Evolutionary conservation across 2,329 filamentous ascomycete genomes (phyloP), one percentile per base, ranked within the genome.

Genomic region (Aspergillus quadricinctus): DNA sequence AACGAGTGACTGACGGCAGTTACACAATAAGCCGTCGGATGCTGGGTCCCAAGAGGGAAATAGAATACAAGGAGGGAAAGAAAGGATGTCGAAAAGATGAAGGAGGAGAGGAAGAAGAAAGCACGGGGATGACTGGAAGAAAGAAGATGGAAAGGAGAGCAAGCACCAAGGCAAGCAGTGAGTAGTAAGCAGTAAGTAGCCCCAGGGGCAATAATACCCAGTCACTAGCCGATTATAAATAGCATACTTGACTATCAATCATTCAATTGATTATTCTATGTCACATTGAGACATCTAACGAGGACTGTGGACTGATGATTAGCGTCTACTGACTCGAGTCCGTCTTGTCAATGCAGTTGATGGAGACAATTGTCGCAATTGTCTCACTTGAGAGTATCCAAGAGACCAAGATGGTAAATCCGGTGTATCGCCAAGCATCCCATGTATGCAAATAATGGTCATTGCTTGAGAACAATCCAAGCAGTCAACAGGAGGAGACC

Each of bases 61-160:
- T 43, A 55, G 57, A 53, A 58, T 49, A 46, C 21, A 46, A 23
- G 23, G 43, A 46, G 43, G 43, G 52, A 41, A 57, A 49, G 50
- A 59, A 57, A 23, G 53, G 57, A 50, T 55, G 29, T 37, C 54
- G 41, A 27, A 10, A 49, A 23, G 23, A 46, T 14, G 43, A 25
- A 46, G 21, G 55, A 52, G 41, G 48, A 53, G 56, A 56, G 29
- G 49, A 58, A 49, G 53, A 55, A 49, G 41, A 58, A 49, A 45
- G 43, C 55, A 53, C 49, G 56, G 48, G 41, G 48, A 23, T 53
- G 50, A 49, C 50, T 61, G 54, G 56, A 58, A 55, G 53, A 54
- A 49, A 58, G 56, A 41, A 37, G 52, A 52, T 28, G 46, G 23
- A 29, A 49, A 57, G 40, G 52, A 57, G 54, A 54, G 53, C 57